These are phyloP conservation scores for Leishmania turanica DNA, from an alignment of 208 protist genomes.

Conservation along the genomic window DNA sequence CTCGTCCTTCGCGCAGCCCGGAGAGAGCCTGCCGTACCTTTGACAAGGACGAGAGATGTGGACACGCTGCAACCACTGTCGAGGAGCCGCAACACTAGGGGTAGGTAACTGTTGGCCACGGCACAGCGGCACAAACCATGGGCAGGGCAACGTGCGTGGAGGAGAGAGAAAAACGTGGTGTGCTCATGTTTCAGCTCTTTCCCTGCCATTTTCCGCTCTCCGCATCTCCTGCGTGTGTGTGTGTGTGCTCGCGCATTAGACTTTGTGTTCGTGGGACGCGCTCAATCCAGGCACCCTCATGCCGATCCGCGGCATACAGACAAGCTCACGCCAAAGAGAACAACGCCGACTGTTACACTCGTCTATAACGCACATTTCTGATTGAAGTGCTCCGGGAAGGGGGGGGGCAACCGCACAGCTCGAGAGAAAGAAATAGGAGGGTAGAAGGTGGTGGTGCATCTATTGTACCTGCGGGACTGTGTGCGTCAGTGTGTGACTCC, in stretches of 20 bases:
- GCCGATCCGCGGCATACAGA: not conserved
- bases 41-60: not conserved
- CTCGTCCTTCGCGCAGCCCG: not conserved
- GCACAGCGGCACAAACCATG: not conserved
- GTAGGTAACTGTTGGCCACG: not conserved
- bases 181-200: no score
- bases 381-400: no score
- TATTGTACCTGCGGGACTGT: not conserved
- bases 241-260: not conserved
- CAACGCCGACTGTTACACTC: not conserved
- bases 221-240: not conserved
- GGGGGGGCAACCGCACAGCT: not conserved
- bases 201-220: not conserved
- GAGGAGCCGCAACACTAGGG: not conserved
- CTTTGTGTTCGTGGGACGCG: not conserved
- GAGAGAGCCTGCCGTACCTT: not conserved
- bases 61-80: not conserved
- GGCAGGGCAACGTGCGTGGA: not conserved
- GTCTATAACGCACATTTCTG: not conserved
- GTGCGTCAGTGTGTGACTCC: not conserved
- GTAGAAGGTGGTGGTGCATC: conserved; percentile 1
- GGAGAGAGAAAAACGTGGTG: not conserved
- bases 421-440: not conserved
- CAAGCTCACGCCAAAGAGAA: not conserved
- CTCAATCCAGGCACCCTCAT: not conserved